Percentiles rank a stretch among this genome's conserved stretches.
Evolutionary conservation across 805 yeast genomes (phyloP).

Genomic region (Nakazawaea siamensis): DNA sequence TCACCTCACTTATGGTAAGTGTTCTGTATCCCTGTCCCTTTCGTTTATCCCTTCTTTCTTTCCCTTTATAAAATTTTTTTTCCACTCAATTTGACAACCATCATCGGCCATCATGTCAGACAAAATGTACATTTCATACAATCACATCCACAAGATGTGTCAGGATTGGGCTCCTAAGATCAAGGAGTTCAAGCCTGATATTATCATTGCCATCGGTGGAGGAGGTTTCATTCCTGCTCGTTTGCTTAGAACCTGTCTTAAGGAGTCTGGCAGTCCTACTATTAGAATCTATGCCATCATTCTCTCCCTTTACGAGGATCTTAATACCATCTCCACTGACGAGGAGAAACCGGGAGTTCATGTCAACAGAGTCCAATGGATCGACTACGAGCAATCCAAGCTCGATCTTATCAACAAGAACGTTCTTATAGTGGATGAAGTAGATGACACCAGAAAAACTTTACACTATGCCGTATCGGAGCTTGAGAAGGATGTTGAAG

Average conservation of each 20-base stretch:
- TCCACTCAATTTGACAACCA: too few relatives aligned
- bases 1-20: too few relatives aligned
- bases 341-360: constrained; percentile 55
- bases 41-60: too few relatives aligned
- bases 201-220: constrained; percentile 85
- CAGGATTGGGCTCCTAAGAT: constrained; percentile 46
- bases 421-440: constrained; percentile 73
- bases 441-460: constrained; percentile 81
- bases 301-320: constrained; percentile 81
- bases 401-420: constrained; percentile 59
- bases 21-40: too few relatives aligned
- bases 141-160: constrained; percentile 71
- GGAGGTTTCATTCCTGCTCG: constrained; percentile 98
- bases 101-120: constrained; percentile 4
- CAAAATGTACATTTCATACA: constrained; percentile 72
- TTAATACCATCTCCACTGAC: constrained; percentile 49
- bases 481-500: constrained; percentile 60
- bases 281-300: constrained; percentile 94
- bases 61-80: too few relatives aligned
- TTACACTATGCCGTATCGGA: constrained; percentile 73
- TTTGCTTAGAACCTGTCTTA: constrained; percentile 86
- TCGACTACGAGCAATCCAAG: constrained; percentile 62
- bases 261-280: constrained; percentile 81
- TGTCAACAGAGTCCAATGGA: constrained; percentile 79
- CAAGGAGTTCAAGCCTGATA: constrained; percentile 72